A percentile compares a stretch with the other conserved stretches of the same genome.
These are phyloP conservation scores for Gracilariopsis chorda DNA, from an alignment of 23 red algal genomes.

Conservation along the genomic window DNA sequence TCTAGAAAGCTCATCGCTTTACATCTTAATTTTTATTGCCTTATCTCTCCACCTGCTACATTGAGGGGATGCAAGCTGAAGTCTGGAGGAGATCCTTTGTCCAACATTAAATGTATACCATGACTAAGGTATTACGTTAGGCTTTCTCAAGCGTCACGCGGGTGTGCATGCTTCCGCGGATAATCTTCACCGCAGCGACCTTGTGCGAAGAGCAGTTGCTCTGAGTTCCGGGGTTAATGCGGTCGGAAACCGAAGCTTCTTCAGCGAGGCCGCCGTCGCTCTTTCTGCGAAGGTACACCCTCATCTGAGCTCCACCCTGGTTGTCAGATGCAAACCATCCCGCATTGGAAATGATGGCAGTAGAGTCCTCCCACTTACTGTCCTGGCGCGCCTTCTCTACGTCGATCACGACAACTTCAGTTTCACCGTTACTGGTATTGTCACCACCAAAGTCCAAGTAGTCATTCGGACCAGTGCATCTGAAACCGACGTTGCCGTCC, in stretches of 20 bases:
- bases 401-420: neutral
- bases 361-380: neutral
- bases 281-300: neutral
- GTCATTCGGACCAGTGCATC: neutral
- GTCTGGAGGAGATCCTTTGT: too few species aligned
- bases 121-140: too few species aligned
- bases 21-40: too few species aligned
- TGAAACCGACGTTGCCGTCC: constrained; percentile 14
- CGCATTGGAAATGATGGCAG: neutral
- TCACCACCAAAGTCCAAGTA: constrained; percentile 9
- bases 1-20: too few species aligned
- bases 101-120: too few species aligned
- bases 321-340: constrained; percentile 13
- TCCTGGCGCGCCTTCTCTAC: neutral
- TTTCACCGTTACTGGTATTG: constrained; percentile 14
- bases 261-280: neutral
- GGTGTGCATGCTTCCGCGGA: neutral
- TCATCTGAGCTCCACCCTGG: constrained; percentile 8
- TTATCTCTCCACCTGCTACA: too few species aligned
- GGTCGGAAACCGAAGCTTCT: neutral
- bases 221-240: constrained; percentile 17
- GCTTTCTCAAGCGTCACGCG: neutral
- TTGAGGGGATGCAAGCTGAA: too few species aligned
- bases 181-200: constrained; percentile 19
- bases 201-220: neutral